Evolutionary conservation across 805 yeast genomes (phyloP).

Genomic region (Kuraishia piskuri): DNA sequence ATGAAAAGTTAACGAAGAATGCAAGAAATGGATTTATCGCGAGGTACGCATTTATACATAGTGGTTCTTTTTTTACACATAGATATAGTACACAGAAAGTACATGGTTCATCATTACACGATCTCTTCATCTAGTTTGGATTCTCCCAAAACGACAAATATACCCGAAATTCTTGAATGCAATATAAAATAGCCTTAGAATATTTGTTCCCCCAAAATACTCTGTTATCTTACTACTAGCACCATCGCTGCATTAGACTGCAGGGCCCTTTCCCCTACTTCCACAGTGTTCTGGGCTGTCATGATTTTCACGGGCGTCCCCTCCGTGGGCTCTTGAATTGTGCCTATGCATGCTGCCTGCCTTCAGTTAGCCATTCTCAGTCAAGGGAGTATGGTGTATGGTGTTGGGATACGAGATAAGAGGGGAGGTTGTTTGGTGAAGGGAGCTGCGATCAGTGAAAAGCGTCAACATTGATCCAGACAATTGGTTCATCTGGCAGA

Average conservation of each 20-base stretch:
- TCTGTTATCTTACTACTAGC: too few relatives aligned
- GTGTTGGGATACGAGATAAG: background rate
- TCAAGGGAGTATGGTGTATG: background rate
- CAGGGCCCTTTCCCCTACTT: too few relatives aligned
- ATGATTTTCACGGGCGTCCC: background rate
- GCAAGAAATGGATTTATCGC: background rate
- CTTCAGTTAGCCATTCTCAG: background rate
- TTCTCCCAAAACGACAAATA: too few relatives aligned
- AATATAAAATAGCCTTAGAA: too few relatives aligned
- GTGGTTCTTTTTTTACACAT: background rate
- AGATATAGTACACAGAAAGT: background rate
- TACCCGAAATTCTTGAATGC: too few relatives aligned
- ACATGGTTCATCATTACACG: background rate
- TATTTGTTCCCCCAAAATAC: too few relatives aligned
- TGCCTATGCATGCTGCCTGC: background rate
- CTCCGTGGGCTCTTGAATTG: background rate
- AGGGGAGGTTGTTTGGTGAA: background rate
- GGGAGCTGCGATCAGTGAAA: too few relatives aligned
- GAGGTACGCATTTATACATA: background rate
- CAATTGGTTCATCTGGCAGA: background rate
- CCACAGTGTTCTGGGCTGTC: background rate
- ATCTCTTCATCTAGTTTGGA: too few relatives aligned
- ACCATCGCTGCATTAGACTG: too few relatives aligned
- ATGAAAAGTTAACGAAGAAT: conserved; percentile 4
- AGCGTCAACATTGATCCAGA: background rate